These are phyloP conservation scores for Punica granatum DNA, from an alignment of 345 rosid genomes.

Conservation along the genomic window DNA sequence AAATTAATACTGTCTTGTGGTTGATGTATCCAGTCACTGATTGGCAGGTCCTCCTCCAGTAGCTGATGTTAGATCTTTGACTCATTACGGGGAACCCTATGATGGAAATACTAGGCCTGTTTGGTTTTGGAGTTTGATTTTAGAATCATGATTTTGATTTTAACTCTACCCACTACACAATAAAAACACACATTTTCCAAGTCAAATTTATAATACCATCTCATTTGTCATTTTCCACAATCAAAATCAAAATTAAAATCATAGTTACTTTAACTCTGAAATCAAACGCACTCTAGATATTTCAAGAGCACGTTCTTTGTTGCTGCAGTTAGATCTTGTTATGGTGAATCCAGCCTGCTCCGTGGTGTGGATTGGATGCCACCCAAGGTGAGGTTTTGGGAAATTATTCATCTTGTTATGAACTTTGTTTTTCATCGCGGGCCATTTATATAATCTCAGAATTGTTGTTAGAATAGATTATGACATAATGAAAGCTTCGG, in stretches of 20 bases:
- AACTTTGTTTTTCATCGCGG: neutral
- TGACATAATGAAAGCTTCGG: neutral
- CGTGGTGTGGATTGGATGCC: slow-evolving; percentile 99
- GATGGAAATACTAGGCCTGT: slow-evolving; percentile 98
- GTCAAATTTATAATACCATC: too few relatives aligned
- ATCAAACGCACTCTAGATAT: too few relatives aligned
- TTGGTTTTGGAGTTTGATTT: too few relatives aligned
- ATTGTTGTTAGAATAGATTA: neutral
- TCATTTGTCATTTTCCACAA: too few relatives aligned
- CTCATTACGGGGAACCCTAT: slow-evolving; percentile 98
- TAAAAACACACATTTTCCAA: too few relatives aligned
- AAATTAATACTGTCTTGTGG: slow-evolving; percentile 6
- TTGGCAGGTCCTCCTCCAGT: slow-evolving; percentile 65
- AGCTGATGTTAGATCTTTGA: slow-evolving; percentile 89
- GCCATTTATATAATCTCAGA: neutral
- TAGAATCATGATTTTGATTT: too few relatives aligned
- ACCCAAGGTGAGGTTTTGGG: slow-evolving; percentile 50
- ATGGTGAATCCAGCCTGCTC: slow-evolving; percentile 87
- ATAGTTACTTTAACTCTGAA: too few relatives aligned
- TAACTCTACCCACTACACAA: too few relatives aligned
- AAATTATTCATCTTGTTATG: neutral
- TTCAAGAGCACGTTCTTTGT: slow-evolving; percentile 83
- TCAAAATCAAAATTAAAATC: too few relatives aligned
- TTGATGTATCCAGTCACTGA: slow-evolving; percentile 15
- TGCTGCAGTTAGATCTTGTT: slow-evolving; percentile 93